phyloP scores from a whole-genome alignment of 1,284 basidiomycete genomes.

The Exobasidium cylindrosporum region DNA sequence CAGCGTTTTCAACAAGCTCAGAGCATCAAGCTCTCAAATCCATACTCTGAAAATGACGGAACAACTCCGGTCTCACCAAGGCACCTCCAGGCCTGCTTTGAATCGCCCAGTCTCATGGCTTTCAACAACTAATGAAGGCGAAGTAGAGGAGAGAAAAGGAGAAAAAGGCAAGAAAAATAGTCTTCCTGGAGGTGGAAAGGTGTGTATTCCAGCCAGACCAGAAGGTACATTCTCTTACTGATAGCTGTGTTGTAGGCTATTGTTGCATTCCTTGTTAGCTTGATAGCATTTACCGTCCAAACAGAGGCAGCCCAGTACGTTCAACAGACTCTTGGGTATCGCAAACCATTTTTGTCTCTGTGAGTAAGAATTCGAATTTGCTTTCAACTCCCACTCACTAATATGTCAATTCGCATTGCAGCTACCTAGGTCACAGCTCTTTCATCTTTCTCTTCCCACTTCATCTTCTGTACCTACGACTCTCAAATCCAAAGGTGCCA shows the following conservation, averaged over 20 bases:
- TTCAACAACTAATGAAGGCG: not conserved
- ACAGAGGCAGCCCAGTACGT: slow-evolving; percentile 54
- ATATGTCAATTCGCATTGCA: not conserved
- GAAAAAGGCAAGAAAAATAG: not conserved
- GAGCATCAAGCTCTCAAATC: too few species aligned
- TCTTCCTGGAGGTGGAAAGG: not conserved
- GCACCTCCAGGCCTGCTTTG: not conserved
- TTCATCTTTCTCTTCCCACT: slow-evolving; percentile 46
- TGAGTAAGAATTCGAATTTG: not conserved
- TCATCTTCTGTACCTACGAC: slow-evolving; percentile 39
- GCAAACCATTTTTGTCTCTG: slow-evolving; percentile 48
- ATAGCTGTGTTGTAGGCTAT: slow-evolving; percentile 22
- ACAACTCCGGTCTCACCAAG: not conserved
- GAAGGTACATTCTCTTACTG: not conserved
- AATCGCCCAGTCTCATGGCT: not conserved
- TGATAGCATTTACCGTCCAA: slow-evolving; percentile 49
- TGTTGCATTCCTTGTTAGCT: slow-evolving; percentile 38
- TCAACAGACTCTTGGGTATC: slow-evolving; percentile 44
- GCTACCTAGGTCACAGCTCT: slow-evolving; percentile 49
- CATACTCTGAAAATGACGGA: not conserved
- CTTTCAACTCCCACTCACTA: not conserved
- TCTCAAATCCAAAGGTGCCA: slow-evolving; percentile 22
- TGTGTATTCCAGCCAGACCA: not conserved
- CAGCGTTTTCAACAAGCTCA: too few species aligned
- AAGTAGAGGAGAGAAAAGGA: not conserved